Evolutionary conservation across 192 early-diverging fungal species (phyloP), one percentile per base, ranked within the genome.

Genomic region (Pilobolus umbonatus): DNA sequence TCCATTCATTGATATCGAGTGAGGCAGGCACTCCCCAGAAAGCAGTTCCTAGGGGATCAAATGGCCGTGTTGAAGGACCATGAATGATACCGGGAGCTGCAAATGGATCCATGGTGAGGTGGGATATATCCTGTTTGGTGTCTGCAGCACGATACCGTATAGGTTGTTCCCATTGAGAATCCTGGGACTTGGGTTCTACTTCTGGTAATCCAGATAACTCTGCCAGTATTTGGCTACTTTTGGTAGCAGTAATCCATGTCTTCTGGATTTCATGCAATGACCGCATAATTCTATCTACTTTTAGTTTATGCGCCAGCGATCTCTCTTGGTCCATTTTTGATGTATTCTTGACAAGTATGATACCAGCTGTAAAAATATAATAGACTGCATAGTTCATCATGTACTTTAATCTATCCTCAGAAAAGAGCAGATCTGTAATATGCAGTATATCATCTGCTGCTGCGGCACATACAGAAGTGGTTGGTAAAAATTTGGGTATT

Each of bases 11-110:
- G 24, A 59, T 40, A 35, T 65, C 64, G 7, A 65, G 31, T 2
- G 64, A 65, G 17, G 64, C 47, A 12, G 64, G 64, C 5, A 65
- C 55, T 12, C 64, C 64, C 64, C 64, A 65, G 25, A 65, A 65
- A 2, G 64, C 56, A 10, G 64, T 36, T 9, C 48, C 64, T 15
- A 54, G 42, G 7, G 48, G 64, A 54, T 59, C 40, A 39, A 32
- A 65, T 12, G 58, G 57, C 5, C 48, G 25, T 47, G 24, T 50
- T 7, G 39, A 24, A 17, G 29, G 31, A 1, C 38, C 2, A 1
- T 31, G 35, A 26, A 54, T 54, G 31, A 54, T 54, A 9, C 60
- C 60, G 0, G 67, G 67, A 1, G 67, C 67, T 26, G 67, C 67
- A 58, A 68, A 68, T 25, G 67, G 67, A 26, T 68, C 67, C 48